phyloP scores from a whole-genome alignment of 164 flowering plant genomes.

The Tinospora cordifolia region DNA sequence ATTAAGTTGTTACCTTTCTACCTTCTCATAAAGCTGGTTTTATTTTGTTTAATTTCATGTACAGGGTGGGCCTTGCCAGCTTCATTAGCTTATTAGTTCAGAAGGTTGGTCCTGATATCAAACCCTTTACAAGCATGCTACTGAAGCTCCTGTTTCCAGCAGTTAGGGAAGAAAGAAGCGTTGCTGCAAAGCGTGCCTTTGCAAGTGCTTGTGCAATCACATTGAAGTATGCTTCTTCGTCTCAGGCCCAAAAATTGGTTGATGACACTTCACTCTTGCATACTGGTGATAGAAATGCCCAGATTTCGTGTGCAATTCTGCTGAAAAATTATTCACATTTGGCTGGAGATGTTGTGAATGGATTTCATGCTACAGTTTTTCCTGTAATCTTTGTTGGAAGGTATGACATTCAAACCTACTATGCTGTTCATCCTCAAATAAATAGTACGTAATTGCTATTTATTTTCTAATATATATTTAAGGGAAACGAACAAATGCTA shows the following conservation, averaged over 20 bases:
- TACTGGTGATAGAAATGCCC: slow-evolving; percentile 68
- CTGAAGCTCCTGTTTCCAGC: slow-evolving; percentile 69
- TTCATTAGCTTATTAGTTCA: slow-evolving; percentile 75
- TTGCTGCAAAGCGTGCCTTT: slow-evolving; percentile 79
- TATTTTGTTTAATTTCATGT: neutral
- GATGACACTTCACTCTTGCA: slow-evolving; percentile 82
- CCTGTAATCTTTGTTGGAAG: slow-evolving; percentile 9
- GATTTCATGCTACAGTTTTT: slow-evolving; percentile 9
- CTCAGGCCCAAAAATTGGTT: slow-evolving; percentile 68
- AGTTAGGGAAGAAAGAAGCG: slow-evolving; percentile 73
- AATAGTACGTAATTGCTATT: too few species aligned
- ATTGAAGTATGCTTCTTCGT: slow-evolving; percentile 56
- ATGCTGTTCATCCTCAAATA: too few species aligned
- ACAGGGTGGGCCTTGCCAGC: slow-evolving; percentile 94
- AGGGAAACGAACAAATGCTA: too few species aligned
- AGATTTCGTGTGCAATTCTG: slow-evolving; percentile 66
- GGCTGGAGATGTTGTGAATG: slow-evolving; percentile 12
- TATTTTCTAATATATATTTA: too few species aligned
- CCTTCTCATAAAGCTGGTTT: neutral
- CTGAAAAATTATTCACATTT: slow-evolving; percentile 5
- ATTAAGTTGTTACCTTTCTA: neutral
- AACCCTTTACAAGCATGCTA: slow-evolving; percentile 61
- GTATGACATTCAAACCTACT: neutral
- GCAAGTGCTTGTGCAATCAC: slow-evolving; percentile 78
- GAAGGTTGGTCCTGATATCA: slow-evolving; percentile 67